Evolutionary conservation across 2,329 filamentous ascomycete species (phyloP), one percentile per base, ranked within the genome.

Genomic region (Trichoderma endophyticum): DNA sequence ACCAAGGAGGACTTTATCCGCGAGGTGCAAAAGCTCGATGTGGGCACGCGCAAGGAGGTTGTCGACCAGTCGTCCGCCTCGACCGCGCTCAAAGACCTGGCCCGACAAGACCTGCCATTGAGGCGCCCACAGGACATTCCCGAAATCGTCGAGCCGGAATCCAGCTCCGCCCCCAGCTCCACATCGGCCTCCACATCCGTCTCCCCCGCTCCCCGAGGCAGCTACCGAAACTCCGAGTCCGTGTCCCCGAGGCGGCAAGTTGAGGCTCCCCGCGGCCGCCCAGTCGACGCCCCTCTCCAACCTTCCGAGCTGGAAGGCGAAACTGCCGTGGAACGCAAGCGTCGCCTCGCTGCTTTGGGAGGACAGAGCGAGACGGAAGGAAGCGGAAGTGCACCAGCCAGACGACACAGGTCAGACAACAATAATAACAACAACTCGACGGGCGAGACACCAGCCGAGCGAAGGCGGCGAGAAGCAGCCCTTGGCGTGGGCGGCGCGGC

Each of bases 1-100:
- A 94, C 88, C 73, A 95, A 95, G 81, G 89, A 91, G 5, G 92
- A 94, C 77, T 95, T 96, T 78, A 89, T 96, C 73, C 84, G 87
- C 61, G 90, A 93, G 78, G 90, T 96, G 77, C 89, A 90, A 74
- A 88, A 90, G 74, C 85, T 95, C 73, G 92, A 95, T 78, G 87
- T 88, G 28, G 89, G 89, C 77, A 89, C 90, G 15, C 86, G 87
- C 6, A 83, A 82, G 43, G 85, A 88, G 72, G 84, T 89, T 2
- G 82, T 89, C 5, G 85, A 87, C 48, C 82, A 84, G 70, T 88
- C 86, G 0, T 81, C 78, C 6, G 86, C 86, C 1, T 82, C 86
- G 0, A 80, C 82, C 4, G 82, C 81, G 1, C 78, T 88, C 75
- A 88, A 88, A 80, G 82, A 80, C 6, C 77, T 86, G 21, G 88